Percentiles rank a stretch among this genome's conserved stretches.
Evolutionary conservation across 2,329 filamentous ascomycete genomes (phyloP).

Genomic region (Xylariaceae sp.): DNA sequence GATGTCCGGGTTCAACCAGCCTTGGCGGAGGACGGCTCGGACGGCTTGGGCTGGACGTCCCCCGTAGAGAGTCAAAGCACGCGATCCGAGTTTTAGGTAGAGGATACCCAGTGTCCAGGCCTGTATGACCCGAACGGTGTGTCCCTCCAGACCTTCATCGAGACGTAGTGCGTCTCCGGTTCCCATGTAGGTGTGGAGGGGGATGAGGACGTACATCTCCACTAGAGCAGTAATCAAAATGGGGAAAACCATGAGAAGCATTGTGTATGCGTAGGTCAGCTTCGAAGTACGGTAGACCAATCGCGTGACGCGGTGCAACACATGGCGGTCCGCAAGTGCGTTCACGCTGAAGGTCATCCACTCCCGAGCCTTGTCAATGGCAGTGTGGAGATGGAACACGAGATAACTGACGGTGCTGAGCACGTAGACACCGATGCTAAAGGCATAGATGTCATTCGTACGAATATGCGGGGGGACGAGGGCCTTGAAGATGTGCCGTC

Average conservation of each 20-base stretch:
- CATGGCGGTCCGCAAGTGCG: conserved; percentile 31
- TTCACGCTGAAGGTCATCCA: conserved; percentile 28
- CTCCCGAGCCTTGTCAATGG: conserved; percentile 32
- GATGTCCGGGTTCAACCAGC: conserved; percentile 75
- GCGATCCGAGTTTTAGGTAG: conserved; percentile 75
- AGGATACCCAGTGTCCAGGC: conserved; percentile 91
- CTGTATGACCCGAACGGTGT: conserved; percentile 82
- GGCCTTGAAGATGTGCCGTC: conserved; percentile 68
- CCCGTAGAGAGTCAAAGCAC: conserved; percentile 62
- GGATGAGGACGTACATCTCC: conserved; percentile 84
- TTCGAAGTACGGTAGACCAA: conserved; percentile 35
- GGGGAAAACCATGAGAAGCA: conserved; percentile 74
- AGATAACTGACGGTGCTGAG: conserved; percentile 65
- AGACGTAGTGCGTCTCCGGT: conserved; percentile 28
- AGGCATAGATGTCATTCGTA: conserved; percentile 94
- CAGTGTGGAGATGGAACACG: conserved; percentile 45
- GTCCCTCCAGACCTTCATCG: conserved; percentile 36
- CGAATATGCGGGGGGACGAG: conserved; percentile 66
- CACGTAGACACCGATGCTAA: conserved; percentile 82
- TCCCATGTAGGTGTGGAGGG: conserved; percentile 70
- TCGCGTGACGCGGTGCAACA: conserved; percentile 28
- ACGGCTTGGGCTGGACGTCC: conserved; percentile 69
- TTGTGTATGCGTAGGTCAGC: conserved; percentile 69
- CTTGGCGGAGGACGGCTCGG: conserved; percentile 64
- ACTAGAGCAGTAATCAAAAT: conserved; percentile 72